Conservation (phyloP, 352 stramenopile species). For the Pythium monospermum region DNA sequence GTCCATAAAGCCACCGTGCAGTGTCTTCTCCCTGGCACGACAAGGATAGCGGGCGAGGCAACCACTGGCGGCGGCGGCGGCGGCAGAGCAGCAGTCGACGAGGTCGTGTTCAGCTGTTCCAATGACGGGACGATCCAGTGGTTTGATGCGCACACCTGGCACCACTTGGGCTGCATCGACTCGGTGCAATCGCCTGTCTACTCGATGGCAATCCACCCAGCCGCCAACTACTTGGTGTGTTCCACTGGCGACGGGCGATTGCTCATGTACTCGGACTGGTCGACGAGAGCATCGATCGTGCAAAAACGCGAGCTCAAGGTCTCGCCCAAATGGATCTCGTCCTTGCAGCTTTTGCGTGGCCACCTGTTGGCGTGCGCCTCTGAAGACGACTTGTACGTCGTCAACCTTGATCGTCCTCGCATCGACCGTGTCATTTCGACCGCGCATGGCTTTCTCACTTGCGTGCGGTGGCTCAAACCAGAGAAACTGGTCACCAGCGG, state of each 20-base stretch:
- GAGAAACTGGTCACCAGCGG: conserved; percentile 40
- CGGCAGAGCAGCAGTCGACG: neutral
- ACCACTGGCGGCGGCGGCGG: neutral
- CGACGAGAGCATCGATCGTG: conserved; percentile 2
- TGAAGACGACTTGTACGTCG: conserved; percentile 52
- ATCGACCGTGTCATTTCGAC: conserved; percentile 39
- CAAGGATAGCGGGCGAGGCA: neutral
- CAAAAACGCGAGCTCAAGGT: conserved; percentile 34
- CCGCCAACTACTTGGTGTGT: conserved; percentile 33
- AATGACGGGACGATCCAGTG: conserved; percentile 72
- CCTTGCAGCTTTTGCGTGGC: conserved; percentile 37
- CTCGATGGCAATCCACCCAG: conserved; percentile 28
- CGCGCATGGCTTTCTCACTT: conserved; percentile 60
- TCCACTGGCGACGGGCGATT: conserved; percentile 65
- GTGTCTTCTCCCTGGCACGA: conserved; percentile 25
- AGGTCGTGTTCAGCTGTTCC: conserved; percentile 57
- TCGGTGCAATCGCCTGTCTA: conserved; percentile 49
- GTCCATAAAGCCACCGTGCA: conserved; percentile 55
- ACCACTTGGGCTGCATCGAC: conserved; percentile 43
- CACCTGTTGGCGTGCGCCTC: conserved; percentile 44
- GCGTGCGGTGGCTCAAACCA: conserved; percentile 38
- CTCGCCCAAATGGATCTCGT: conserved; percentile 55
- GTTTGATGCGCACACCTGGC: conserved; percentile 38
- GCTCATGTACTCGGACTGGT: conserved; percentile 35
- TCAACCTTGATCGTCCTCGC: conserved; percentile 35